Evolutionary conservation across 2,329 filamentous ascomycete genomes (phyloP).

Genomic region (Spiromastix sp.): DNA sequence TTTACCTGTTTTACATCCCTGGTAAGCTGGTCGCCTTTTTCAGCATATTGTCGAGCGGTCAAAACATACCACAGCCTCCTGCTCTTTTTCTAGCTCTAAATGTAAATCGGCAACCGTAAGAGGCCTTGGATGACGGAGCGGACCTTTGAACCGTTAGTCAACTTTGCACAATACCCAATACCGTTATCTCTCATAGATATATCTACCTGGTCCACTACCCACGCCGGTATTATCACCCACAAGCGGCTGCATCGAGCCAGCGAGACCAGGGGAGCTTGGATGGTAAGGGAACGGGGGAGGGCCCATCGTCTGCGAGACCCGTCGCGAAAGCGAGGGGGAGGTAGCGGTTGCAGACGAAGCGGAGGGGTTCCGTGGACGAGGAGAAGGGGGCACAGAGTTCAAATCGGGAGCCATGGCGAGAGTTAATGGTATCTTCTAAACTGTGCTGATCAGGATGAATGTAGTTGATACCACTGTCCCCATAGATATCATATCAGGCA

Average conservation of each 20-base stretch:
- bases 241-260: conserved; percentile 16
- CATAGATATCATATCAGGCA: too few relatives aligned
- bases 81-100: conserved; percentile 83
- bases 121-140: conserved; percentile 75
- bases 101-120: conserved; percentile 84
- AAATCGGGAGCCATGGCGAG: conserved; percentile 39
- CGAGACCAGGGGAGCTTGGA: conserved; percentile 17
- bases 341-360: conserved; percentile 18
- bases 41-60: background rate
- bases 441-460: too few relatives aligned
- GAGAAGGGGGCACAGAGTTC: conserved; percentile 31
- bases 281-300: conserved; percentile 27
- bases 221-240: conserved; percentile 25
- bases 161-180: conserved; percentile 3
- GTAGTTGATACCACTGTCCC: too few relatives aligned
- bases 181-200: background rate
- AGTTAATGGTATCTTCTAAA: too few relatives aligned
- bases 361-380: conserved; percentile 22
- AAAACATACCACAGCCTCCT: conserved; percentile 70
- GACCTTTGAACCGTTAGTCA: conserved; percentile 42
- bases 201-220: conserved; percentile 31
- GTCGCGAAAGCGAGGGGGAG: conserved; percentile 33
- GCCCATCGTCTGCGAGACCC: conserved; percentile 39
- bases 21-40: background rate
- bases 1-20: conserved; percentile 56